A percentile compares a stretch with the other conserved stretches of the same genome.
phyloP scores from a whole-genome alignment of 208 protist species.

The Crithidia thermophila region DNA sequence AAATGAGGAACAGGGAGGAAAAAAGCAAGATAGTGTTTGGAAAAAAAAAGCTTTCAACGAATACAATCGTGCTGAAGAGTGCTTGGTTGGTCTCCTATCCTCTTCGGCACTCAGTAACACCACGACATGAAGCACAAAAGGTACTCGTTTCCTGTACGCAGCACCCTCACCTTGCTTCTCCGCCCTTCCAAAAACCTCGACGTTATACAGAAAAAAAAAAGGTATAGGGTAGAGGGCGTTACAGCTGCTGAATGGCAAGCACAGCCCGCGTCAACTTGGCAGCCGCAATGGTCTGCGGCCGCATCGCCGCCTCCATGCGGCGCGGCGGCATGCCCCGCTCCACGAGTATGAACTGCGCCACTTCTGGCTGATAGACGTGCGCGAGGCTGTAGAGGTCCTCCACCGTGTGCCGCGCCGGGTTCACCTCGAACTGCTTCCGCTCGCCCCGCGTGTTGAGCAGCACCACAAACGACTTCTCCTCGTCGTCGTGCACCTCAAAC shows the following conservation, averaged over 20 bases:
- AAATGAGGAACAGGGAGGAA: too few species aligned
- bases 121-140: too few species aligned
- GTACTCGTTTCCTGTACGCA: too few species aligned
- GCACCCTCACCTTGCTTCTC: neutral
- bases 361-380: slow-evolving; percentile 40
- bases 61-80: too few species aligned
- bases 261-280: slow-evolving; percentile 67
- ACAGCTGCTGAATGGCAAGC: slow-evolving; percentile 56
- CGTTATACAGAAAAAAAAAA: slow-evolving; percentile 13
- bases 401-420: slow-evolving; percentile 77
- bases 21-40: too few species aligned
- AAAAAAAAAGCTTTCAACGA: too few species aligned
- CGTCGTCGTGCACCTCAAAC: slow-evolving; percentile 44
- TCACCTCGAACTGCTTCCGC: slow-evolving; percentile 66
- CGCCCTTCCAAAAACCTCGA: too few species aligned
- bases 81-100: too few species aligned
- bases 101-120: too few species aligned
- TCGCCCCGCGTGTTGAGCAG: slow-evolving; percentile 69
- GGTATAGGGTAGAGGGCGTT: neutral
- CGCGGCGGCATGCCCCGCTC: slow-evolving; percentile 76
- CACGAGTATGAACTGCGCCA: slow-evolving; percentile 50
- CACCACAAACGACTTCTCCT: slow-evolving; percentile 57
- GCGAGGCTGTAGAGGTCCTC: slow-evolving; percentile 74
- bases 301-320: slow-evolving; percentile 34
- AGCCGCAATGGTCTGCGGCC: slow-evolving; percentile 51